phyloP scores from a whole-genome alignment of 176 grass and related monocot species.

The Triticum monococcum region DNA sequence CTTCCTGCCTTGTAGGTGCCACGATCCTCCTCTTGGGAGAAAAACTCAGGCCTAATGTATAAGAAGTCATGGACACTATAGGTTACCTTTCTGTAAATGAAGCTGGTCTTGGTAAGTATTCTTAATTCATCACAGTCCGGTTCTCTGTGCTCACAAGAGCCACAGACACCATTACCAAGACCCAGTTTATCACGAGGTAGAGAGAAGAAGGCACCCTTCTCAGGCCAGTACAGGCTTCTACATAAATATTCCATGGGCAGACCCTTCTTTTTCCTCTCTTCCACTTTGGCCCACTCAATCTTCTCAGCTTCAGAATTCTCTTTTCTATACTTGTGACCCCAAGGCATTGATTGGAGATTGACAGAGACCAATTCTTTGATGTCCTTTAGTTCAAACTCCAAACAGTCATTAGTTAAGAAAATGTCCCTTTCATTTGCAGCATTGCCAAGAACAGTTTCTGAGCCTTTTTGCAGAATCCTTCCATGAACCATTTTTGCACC shows the following conservation, averaged over 20 bases:
- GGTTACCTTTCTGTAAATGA: conserved; percentile 55
- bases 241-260: conserved; percentile 78
- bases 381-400: conserved; percentile 81
- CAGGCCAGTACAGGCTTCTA: conserved; percentile 86
- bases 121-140: conserved; percentile 57
- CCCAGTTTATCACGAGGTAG: conserved; percentile 69
- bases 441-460: conserved; percentile 88
- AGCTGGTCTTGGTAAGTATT: conserved; percentile 62
- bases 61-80: conserved; percentile 80
- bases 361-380: conserved; percentile 74
- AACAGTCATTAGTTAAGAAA: conserved; percentile 85
- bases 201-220: conserved; percentile 86
- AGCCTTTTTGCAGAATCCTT: conserved; percentile 70
- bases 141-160: conserved; percentile 69
- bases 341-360: conserved; percentile 69
- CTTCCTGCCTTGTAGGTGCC: conserved; percentile 77
- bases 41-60: conserved; percentile 81
- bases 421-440: conserved; percentile 92
- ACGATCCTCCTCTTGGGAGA: conserved; percentile 56
- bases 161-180: conserved; percentile 79
- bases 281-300: conserved; percentile 59
- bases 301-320: conserved; percentile 70
- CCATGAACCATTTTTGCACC: conserved; percentile 85
- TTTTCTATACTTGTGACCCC: conserved; percentile 91
- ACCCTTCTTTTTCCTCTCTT: conserved; percentile 91